Evolutionary conservation across 768 basidiomycete genomes (phyloP), one percentile per base, ranked within the genome.

Genomic region (Termitomyces sp.): DNA sequence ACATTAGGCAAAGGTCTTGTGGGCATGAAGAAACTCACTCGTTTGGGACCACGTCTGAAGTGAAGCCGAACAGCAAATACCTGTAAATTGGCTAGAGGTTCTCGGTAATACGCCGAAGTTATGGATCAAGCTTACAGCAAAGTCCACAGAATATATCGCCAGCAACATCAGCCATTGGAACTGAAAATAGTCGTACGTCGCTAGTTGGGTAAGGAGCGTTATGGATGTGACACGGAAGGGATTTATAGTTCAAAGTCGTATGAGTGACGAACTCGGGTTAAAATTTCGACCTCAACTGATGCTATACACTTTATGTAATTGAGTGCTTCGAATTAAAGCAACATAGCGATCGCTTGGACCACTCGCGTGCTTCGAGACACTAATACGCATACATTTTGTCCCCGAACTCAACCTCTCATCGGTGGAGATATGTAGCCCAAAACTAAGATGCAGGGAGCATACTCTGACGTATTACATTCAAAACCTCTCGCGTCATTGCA

Each of bases 101-200:
- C 15, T 25, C 16, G 11, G 41, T n/a, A 16, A 44, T 23, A 23
- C 35, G 18, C 15, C 7, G 20, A n/a, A 31, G 33, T 6, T 15
- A 16, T 39, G n/a, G n/a, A n/a, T n/a, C n/a, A 7, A 45, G 56
- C 67, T 45, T 54, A 70, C 68, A 68, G 56, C 66, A 72, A 10
- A 66, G 22, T 41, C 65, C 69, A 57, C 67, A 68, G 48, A 62
- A 66, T 12, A 56, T 58, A 18, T 25, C 38, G 15, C 32, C 54
- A 3, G 39, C 23, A 13, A 50, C 32, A 23, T 55, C 54, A 38
- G 54, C 29, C 54, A 55, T 54, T 23, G 22, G 6, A 16, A 29
- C 20, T 16, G 3, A 13, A 47, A n/a, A 39, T 35, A 11, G 10
- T 50, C 13, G 33, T n/a, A 5, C 11, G 35, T 27, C 32, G 7